Percentiles rank a stretch among this genome's conserved stretches.
phyloP scores from a whole-genome alignment of 2,329 filamentous ascomycete genomes.

The Salinomyces thailandicus region DNA sequence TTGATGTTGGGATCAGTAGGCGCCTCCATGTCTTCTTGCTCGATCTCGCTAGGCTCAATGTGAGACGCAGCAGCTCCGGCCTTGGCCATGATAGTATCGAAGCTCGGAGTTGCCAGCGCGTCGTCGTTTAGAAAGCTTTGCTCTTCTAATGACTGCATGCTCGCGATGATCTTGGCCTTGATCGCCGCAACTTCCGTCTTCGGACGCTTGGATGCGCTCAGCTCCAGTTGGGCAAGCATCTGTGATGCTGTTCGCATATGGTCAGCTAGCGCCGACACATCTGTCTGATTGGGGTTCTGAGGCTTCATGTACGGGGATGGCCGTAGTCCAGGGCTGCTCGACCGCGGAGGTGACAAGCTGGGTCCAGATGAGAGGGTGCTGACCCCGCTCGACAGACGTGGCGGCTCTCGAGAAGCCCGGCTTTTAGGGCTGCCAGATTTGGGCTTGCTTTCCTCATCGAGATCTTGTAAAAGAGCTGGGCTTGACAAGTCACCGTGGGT shows the following conservation, averaged over 20 bases:
- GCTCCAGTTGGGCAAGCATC: slow-evolving; percentile 75
- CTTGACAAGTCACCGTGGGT: slow-evolving; percentile 66
- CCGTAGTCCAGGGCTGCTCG: slow-evolving; percentile 61
- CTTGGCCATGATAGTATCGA: slow-evolving; percentile 73
- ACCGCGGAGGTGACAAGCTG: slow-evolving; percentile 55
- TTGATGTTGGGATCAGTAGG: slow-evolving; percentile 41
- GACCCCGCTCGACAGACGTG: slow-evolving; percentile 51
- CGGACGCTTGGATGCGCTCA: slow-evolving; percentile 68
- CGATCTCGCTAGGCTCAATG: slow-evolving; percentile 43
- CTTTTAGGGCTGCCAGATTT: slow-evolving; percentile 15
- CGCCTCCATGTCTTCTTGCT: slow-evolving; percentile 38
- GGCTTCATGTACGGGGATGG: slow-evolving; percentile 40
- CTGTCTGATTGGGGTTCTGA: slow-evolving; percentile 57
- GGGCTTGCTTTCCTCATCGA: slow-evolving; percentile 39
- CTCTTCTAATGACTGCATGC: slow-evolving; percentile 80
- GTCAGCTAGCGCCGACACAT: slow-evolving; percentile 71
- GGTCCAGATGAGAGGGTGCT: slow-evolving; percentile 51
- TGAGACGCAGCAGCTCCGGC: slow-evolving; percentile 45
- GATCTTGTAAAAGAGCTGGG: slow-evolving; percentile 55
- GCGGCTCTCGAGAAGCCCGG: slow-evolving; percentile 25
- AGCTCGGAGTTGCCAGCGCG: slow-evolving; percentile 55
- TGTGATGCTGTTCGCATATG: slow-evolving; percentile 82
- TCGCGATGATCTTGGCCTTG: slow-evolving; percentile 76
- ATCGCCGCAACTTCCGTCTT: slow-evolving; percentile 74
- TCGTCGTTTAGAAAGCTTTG: slow-evolving; percentile 73